These are phyloP conservation scores for Yamadazyma membranifaciens DNA, from an alignment of 1,139 yeast genomes.

Conservation along the genomic window DNA sequence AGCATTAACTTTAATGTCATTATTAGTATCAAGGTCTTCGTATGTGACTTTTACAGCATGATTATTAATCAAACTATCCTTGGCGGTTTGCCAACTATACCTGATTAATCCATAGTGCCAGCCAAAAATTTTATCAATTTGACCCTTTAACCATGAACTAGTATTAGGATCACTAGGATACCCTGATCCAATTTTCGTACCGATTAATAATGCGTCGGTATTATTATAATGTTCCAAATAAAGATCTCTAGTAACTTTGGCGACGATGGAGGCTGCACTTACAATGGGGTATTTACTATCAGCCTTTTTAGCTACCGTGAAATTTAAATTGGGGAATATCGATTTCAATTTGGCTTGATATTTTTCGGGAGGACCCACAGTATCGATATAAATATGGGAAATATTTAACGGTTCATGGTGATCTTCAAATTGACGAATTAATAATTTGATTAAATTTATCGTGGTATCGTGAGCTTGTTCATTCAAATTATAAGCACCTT, in stretches of 20 bases:
- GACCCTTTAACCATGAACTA: conserved; percentile 60
- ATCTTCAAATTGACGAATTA: conserved; percentile 47
- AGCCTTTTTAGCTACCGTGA: conserved; percentile 94
- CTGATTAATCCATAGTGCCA: conserved; percentile 78
- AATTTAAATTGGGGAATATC: conserved; percentile 66
- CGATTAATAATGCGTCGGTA: conserved; percentile 21
- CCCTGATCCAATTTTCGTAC: conserved; percentile 72
- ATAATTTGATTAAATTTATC: conserved; percentile 64
- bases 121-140: conserved; percentile 76
- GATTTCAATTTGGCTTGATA: conserved; percentile 74
- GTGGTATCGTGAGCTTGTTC: conserved; percentile 97
- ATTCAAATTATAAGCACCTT: conserved; percentile 72
- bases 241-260: conserved; percentile 91
- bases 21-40: conserved; percentile 31
- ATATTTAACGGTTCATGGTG: conserved; percentile 42
- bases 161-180: conserved; percentile 94
- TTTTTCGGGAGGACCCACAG: conserved; percentile 91
- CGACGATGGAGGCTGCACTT: conserved; percentile 94
- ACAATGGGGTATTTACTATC: conserved; percentile 94
- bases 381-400: conserved; percentile 79
- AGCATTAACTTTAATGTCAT: conserved; percentile 5
- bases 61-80: conserved; percentile 59
- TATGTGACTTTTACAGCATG: conserved; percentile 45
- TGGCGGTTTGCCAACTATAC: conserved; percentile 93
- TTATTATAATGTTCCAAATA: conserved; percentile 45